Evolutionary conservation across 495 filamentous ascomycete genomes (phyloP).

Genomic region (Coniosporium apollinis): DNA sequence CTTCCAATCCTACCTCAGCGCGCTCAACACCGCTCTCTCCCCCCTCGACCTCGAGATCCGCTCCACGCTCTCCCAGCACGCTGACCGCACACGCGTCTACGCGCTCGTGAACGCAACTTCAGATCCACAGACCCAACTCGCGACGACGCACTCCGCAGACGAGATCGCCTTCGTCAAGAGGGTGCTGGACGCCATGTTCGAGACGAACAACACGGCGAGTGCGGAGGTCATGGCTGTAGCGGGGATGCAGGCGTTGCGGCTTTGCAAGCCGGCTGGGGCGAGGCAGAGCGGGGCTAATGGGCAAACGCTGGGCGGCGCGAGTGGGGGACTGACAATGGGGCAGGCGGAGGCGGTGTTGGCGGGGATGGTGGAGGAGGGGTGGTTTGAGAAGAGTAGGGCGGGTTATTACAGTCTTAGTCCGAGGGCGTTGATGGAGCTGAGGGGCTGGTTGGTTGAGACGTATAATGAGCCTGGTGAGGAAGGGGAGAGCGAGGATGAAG

Average conservation of each 20-base stretch:
- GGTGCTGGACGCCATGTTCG: constrained; percentile 84
- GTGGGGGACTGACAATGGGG: constrained; percentile 48
- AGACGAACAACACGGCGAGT: constrained; percentile 55
- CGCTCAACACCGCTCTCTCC: constrained; percentile 53
- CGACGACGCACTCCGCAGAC: constrained; percentile 64
- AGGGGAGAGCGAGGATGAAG: constrained; percentile 32
- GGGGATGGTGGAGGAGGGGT: constrained; percentile 59
- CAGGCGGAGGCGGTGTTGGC: constrained; percentile 59
- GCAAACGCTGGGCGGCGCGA: constrained; percentile 22
- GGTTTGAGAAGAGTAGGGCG: constrained; percentile 57
- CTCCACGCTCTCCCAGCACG: constrained; percentile 47
- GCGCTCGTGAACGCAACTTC: constrained; percentile 79
- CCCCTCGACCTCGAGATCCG: constrained; percentile 78
- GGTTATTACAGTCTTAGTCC: constrained; percentile 61
- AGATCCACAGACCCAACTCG: constrained; percentile 69
- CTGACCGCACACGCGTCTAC: constrained; percentile 37
- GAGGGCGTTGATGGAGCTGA: constrained; percentile 69
- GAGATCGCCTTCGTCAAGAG: constrained; percentile 84
- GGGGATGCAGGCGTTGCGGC: constrained; percentile 55
- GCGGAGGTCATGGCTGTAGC: constrained; percentile 68
- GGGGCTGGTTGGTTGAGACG: constrained; percentile 60
- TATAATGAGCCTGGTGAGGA: constrained; percentile 59
- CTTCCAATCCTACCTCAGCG: constrained; percentile 48
- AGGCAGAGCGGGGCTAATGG: constrained; percentile 9
- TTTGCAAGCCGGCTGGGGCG: constrained; percentile 30